Evolutionary conservation across 768 basidiomycete species (phyloP).

Genomic region (Leccinum rimulosum): DNA sequence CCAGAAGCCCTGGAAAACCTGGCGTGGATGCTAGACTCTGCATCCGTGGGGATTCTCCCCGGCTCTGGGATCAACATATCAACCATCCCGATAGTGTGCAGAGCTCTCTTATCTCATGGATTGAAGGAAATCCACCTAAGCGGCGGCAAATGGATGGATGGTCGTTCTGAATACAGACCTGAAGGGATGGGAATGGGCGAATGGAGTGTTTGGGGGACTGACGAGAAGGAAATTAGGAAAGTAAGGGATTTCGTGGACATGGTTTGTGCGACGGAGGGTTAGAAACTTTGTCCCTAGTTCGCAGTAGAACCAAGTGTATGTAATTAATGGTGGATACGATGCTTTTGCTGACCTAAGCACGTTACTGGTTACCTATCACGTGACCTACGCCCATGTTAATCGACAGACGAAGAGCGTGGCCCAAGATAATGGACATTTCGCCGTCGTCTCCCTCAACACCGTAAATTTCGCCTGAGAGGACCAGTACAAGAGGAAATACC

Average conservation of each 20-base stretch:
- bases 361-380: slow-evolving; percentile 22
- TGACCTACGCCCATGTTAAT: slow-evolving; percentile 25
- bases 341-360: neutral
- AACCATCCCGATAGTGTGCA: slow-evolving; percentile 50
- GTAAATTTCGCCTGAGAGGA: slow-evolving; percentile 27
- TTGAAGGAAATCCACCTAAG: slow-evolving; percentile 73
- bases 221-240: slow-evolving; percentile 46
- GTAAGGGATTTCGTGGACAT: slow-evolving; percentile 50
- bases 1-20: slow-evolving; percentile 41
- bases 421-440: slow-evolving; percentile 35
- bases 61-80: slow-evolving; percentile 71
- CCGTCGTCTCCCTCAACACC: slow-evolving; percentile 28
- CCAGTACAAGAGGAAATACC: slow-evolving; percentile 10
- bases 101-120: slow-evolving; percentile 51
- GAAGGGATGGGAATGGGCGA: slow-evolving; percentile 73
- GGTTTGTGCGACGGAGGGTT: neutral
- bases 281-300: neutral
- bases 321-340: too few relatives aligned
- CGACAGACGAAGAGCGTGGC: slow-evolving; percentile 14
- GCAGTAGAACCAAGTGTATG: neutral
- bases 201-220: slow-evolving; percentile 71
- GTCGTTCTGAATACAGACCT: slow-evolving; percentile 49
- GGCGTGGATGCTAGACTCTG: slow-evolving; percentile 37
- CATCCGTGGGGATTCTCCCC: slow-evolving; percentile 49
- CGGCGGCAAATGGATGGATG: slow-evolving; percentile 61